Percentiles rank a stretch among this genome's conserved stretches.
These are phyloP conservation scores for Crucihimalaya himalaica DNA, from an alignment of 345 rosid species.

Conservation along the genomic window DNA sequence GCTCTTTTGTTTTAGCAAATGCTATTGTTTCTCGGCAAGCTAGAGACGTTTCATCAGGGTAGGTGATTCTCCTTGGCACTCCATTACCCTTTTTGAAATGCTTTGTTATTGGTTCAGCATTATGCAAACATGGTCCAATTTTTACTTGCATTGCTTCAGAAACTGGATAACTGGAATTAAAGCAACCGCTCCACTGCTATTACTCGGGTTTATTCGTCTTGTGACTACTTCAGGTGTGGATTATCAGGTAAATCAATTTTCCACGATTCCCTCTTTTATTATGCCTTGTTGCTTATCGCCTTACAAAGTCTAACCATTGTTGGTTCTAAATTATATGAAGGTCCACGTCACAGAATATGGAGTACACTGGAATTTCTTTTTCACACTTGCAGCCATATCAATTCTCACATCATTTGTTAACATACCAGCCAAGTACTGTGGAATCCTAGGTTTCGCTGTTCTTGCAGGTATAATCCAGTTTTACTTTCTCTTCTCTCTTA, in stretches of 20 bases:
- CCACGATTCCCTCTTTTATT: background rate
- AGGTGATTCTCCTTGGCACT: conserved; percentile 29
- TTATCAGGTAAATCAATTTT: conserved; percentile 67
- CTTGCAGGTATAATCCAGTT: conserved; percentile 52
- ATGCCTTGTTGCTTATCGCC: background rate
- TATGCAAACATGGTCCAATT: background rate
- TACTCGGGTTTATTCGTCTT: conserved; percentile 78
- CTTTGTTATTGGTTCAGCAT: background rate
- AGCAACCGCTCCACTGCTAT: conserved; percentile 62
- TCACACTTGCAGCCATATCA: conserved; percentile 84
- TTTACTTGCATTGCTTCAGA: conserved; percentile 42
- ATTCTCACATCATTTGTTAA: conserved; percentile 63
- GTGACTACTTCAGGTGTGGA: conserved; percentile 70
- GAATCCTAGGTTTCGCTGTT: conserved; percentile 62
- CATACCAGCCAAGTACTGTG: conserved; percentile 70
- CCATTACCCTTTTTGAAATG: background rate
- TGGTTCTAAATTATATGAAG: conserved; percentile 40
- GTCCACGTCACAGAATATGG: conserved; percentile 88
- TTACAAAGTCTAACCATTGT: conserved; percentile 18
- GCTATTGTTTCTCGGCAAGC: conserved; percentile 89
- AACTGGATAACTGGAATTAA: conserved; percentile 59
- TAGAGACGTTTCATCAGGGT: conserved; percentile 58
- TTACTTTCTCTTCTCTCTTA: background rate
- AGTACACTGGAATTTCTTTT: conserved; percentile 95
- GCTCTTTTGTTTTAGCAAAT: conserved; percentile 80